Evolutionary conservation across 2,329 filamentous ascomycete species (phyloP).

Genomic region (Dactylella cylindrospora): DNA sequence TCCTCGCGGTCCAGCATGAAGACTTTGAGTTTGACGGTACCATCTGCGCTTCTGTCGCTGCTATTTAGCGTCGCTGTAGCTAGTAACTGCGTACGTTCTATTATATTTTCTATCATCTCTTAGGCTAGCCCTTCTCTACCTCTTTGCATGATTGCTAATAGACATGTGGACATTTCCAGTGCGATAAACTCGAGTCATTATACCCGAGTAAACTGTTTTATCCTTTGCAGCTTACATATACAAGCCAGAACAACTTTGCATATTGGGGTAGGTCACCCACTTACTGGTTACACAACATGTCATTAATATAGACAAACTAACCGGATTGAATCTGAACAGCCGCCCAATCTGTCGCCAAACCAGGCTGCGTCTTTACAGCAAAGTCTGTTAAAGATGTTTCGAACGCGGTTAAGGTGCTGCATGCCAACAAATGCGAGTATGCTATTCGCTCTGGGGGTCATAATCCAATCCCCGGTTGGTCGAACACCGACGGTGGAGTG

Average conservation of each 20-base stretch:
- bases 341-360: conserved; percentile 13
- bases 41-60: neutral
- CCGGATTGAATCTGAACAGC: conserved; percentile 2
- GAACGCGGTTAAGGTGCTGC: conserved; percentile 51
- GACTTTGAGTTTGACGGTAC: neutral
- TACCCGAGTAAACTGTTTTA: conserved; percentile 15
- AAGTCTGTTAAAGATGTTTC: conserved; percentile 52
- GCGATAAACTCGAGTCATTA: conserved; percentile 9
- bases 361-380: conserved; percentile 31
- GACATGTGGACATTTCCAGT: too few species aligned
- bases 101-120: too few species aligned
- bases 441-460: conserved; percentile 54
- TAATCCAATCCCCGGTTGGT: conserved; percentile 51
- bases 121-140: neutral
- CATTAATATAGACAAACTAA: neutral
- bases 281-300: neutral
- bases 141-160: too few species aligned
- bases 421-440: conserved; percentile 51
- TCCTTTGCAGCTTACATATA: conserved; percentile 7
- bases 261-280: conserved; percentile 25
- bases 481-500: conserved; percentile 52
- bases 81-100: conserved; percentile 19
- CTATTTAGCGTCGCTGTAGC: neutral
- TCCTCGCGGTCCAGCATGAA: too few species aligned
- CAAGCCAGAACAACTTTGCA: conserved; percentile 1